Evolutionary conservation across 2,329 filamentous ascomycete species (phyloP).

Genomic region (Neofusicoccum sp.): DNA sequence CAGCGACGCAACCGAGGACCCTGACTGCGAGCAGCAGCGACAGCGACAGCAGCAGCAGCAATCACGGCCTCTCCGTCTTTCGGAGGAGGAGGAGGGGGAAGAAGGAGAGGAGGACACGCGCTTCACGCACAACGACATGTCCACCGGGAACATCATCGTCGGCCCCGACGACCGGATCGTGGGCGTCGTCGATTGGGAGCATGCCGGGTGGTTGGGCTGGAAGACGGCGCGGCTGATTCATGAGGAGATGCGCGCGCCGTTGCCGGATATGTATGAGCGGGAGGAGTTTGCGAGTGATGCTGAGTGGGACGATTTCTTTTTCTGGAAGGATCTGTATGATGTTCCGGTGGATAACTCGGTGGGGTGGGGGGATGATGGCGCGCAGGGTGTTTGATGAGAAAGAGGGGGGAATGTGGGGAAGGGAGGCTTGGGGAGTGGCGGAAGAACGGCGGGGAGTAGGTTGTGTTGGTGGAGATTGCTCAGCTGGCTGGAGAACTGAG

Average conservation of each 20-base stretch:
- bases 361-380: no score
- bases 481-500: no score
- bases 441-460: no score
- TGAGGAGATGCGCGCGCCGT: constrained; percentile 12
- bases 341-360: no score
- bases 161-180: constrained; percentile 16
- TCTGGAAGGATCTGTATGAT: constrained; percentile 11
- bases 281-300: not conserved
- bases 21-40: no score
- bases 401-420: no score
- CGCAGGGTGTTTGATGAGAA: no score
- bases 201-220: constrained; percentile 22
- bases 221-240: constrained; percentile 19
- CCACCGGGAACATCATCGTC: constrained; percentile 21
- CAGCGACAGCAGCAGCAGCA: no score
- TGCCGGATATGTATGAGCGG: not conserved
- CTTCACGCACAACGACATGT: constrained; percentile 23
- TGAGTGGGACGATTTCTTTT: not conserved
- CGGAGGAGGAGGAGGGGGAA: not conserved
- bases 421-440: no score
- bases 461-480: no score
- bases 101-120: constrained; percentile 10
- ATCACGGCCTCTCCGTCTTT: no score
- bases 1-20: not conserved
- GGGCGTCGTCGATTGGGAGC: constrained; percentile 22